These are phyloP conservation scores for Fusarium sp. DNA, from an alignment of 2,329 filamentous ascomycete species.

Conservation along the genomic window DNA sequence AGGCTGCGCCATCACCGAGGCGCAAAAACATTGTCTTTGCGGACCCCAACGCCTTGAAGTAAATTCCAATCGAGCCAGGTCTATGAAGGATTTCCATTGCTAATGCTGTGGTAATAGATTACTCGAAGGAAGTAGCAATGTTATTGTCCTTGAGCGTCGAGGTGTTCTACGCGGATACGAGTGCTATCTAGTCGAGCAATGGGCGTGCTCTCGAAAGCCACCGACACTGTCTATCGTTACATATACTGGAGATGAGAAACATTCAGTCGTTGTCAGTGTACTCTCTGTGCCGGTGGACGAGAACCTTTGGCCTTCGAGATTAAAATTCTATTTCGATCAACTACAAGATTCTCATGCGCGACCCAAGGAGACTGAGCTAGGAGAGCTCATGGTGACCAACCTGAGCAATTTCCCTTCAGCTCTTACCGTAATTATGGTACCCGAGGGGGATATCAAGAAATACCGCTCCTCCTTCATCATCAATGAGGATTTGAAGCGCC, in stretches of 20 bases:
- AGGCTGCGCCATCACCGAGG: slow-evolving; percentile 28
- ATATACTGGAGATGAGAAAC: slow-evolving; percentile 86
- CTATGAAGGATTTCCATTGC: neutral
- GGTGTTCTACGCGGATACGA: slow-evolving; percentile 84
- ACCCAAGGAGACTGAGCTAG: slow-evolving; percentile 82
- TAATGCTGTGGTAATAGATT: slow-evolving; percentile 62
- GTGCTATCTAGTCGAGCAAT: slow-evolving; percentile 95
- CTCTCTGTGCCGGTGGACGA: slow-evolving; percentile 86
- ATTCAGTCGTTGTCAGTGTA: slow-evolving; percentile 82
- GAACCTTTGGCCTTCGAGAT: slow-evolving; percentile 78
- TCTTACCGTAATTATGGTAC: slow-evolving; percentile 89
- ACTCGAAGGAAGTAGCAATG: slow-evolving; percentile 85
- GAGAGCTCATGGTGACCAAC: slow-evolving; percentile 93
- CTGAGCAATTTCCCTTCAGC: slow-evolving; percentile 91
- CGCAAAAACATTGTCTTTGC: slow-evolving; percentile 66
- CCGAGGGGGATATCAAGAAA: slow-evolving; percentile 83
- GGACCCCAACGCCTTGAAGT: slow-evolving; percentile 69
- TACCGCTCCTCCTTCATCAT: slow-evolving; percentile 89
- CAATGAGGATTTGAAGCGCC: slow-evolving; percentile 91
- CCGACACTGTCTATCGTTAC: slow-evolving; percentile 93
- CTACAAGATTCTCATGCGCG: slow-evolving; percentile 87
- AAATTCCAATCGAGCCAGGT: slow-evolving; percentile 32
- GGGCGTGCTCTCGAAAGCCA: slow-evolving; percentile 91
- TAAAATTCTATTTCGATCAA: slow-evolving; percentile 87
- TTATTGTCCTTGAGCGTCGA: slow-evolving; percentile 78